phyloP scores from a whole-genome alignment of 495 filamentous ascomycete species.

The Daldinia vernicosa region DNA sequence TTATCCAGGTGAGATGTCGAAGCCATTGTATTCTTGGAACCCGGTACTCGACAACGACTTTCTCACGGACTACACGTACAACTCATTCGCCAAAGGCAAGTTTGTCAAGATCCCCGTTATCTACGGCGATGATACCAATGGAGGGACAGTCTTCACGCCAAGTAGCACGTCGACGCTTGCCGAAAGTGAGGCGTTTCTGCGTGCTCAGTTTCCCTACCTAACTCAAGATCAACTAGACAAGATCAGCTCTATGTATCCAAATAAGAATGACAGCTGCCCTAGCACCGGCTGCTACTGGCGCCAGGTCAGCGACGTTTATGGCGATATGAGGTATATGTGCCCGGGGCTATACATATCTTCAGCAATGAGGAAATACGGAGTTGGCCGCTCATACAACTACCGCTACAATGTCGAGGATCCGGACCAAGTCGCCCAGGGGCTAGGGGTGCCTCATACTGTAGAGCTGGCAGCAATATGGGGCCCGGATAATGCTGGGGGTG shows the following conservation, averaged over 20 bases:
- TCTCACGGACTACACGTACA: slow-evolving; percentile 67
- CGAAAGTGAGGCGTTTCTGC: slow-evolving; percentile 65
- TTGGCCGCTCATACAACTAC: slow-evolving; percentile 65
- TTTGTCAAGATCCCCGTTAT: slow-evolving; percentile 77
- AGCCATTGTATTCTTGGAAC: slow-evolving; percentile 67
- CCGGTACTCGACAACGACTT: slow-evolving; percentile 69
- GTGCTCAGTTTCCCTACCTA: slow-evolving; percentile 70
- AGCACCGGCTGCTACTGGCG: slow-evolving; percentile 63
- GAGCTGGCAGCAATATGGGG: slow-evolving; percentile 72
- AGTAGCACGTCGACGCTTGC: slow-evolving; percentile 53
- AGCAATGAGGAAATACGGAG: slow-evolving; percentile 50
- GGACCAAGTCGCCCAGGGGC: slow-evolving; percentile 55
- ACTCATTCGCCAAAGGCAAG: slow-evolving; percentile 62
- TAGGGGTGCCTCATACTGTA: slow-evolving; percentile 69
- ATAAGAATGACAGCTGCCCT: slow-evolving; percentile 53
- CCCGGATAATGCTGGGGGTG: slow-evolving; percentile 38
- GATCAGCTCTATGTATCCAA: slow-evolving; percentile 70
- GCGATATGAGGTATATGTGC: slow-evolving; percentile 79
- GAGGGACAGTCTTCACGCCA: slow-evolving; percentile 72
- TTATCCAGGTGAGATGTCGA: slow-evolving; percentile 58
- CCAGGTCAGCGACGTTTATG: slow-evolving; percentile 69
- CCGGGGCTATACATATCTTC: slow-evolving; percentile 67
- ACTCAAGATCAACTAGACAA: slow-evolving; percentile 58
- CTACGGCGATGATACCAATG: slow-evolving; percentile 75
- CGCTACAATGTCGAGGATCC: slow-evolving; percentile 71